Evolutionary conservation across 1,284 basidiomycete species (phyloP).

Genomic region (Ganoderma multipileum): DNA sequence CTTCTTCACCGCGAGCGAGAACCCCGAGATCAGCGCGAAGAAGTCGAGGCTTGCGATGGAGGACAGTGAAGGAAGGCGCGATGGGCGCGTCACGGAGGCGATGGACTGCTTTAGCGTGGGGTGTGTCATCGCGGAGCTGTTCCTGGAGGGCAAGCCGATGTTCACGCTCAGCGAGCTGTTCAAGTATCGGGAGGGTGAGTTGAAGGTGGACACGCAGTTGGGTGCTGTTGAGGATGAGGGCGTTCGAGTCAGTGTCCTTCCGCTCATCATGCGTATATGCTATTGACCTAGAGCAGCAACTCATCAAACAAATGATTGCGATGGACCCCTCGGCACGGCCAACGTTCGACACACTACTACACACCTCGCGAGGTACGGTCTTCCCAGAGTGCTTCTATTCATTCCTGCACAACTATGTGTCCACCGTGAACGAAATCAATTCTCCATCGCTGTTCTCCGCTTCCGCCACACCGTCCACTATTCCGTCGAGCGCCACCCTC

Average conservation of each 20-base stretch:
- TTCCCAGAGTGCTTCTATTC: constrained; percentile 95
- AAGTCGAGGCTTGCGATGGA: constrained; percentile 58
- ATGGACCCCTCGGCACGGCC: constrained; percentile 82
- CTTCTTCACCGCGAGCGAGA: constrained; percentile 82
- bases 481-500: constrained; percentile 23
- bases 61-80: constrained; percentile 54
- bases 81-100: constrained; percentile 88
- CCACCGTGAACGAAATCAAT: constrained; percentile 78
- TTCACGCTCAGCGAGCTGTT: constrained; percentile 97
- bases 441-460: constrained; percentile 51
- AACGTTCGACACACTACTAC: constrained; percentile 85
- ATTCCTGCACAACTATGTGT: constrained; percentile 90
- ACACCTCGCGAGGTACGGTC: constrained; percentile 77
- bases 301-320: constrained; percentile 91
- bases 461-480: constrained; percentile 40
- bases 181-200: constrained; percentile 91
- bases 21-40: constrained; percentile 74
- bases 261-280: background rate
- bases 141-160: constrained; percentile 92
- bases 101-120: constrained; percentile 99
- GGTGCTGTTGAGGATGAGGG: constrained; percentile 81
- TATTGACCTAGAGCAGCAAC: constrained; percentile 53
- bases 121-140: constrained; percentile 96
- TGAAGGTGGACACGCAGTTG: constrained; percentile 80
- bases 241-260: constrained; percentile 65